Evolutionary conservation across 768 basidiomycete species (phyloP), one percentile per base, ranked within the genome.

Genomic region (Leccinum subtestaceum): DNA sequence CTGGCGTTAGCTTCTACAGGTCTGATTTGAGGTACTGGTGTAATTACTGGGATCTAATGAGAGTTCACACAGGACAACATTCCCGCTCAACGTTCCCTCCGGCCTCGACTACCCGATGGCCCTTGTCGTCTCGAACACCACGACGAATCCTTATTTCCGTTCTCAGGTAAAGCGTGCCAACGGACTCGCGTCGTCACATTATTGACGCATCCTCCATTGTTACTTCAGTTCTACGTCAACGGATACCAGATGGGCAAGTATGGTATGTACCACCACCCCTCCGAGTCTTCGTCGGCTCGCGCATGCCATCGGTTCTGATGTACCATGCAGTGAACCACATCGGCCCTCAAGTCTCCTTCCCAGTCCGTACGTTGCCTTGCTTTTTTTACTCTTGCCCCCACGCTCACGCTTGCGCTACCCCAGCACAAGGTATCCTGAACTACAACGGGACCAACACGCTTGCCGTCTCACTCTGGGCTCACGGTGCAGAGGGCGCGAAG

Each of bases 1-100:
- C 80, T 7, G 82, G 82, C 23, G 80, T 82, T 36, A 71, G 68
- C 53, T 81, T 83, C 68, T 83, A 78, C 60, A 77, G 80, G 80
- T 77, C 19, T 15, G 56, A 32, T 54, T 43, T 19, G 27, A 49
- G 23, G 13, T 17, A 17, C 11, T 27, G 31, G 19, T 34, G 29
- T 52, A 15, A 15, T 32, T 12, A 23, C 5, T 21, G n/a, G 36
- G 19, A 27, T 23, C 49, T 61, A n/a, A 60, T 25, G 21, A 21
- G 36, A 11, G 21, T 34, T 11, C 27, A 45, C 48, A 53, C 54
- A 70, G 69, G 63, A 63, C 69, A 21, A 61, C 77, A 0, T 83
- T 82, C 63, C 65, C 72, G 27, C 67, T 82, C 60, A 69, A 76
- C 61, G 69, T 83, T 10, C 79, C 81, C 3, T 52, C 70, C 1